Percentiles rank a stretch among this genome's conserved stretches.
Conservation (phyloP, 768 basidiomycete genomes). For the Auricularia sp. region DNA sequence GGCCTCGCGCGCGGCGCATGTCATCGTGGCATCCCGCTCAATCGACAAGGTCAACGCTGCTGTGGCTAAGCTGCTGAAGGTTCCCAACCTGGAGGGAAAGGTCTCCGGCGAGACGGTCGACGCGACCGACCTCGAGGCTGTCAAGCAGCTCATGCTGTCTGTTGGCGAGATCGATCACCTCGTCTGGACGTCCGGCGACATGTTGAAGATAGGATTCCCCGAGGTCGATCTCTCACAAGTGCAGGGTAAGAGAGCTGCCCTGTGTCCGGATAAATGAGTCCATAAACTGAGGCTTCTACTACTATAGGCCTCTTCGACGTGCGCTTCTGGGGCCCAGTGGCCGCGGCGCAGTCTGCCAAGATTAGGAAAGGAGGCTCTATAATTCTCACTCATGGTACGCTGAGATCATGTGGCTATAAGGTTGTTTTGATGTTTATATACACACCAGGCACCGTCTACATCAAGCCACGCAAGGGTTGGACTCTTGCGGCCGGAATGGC, state of each 20-base stretch:
- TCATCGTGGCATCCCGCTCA: background rate
- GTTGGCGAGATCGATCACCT: constrained; percentile 11
- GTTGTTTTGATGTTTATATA: background rate
- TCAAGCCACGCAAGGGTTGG: constrained; percentile 4
- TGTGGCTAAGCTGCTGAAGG: constrained; percentile 1
- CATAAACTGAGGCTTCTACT: background rate
- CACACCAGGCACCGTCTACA: background rate
- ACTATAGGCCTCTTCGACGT: constrained; percentile 6
- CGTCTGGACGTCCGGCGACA: constrained; percentile 7
- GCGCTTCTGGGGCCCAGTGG: constrained; percentile 10
- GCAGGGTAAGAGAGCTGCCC: background rate
- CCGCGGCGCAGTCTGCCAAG: constrained; percentile 8
- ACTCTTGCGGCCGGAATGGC: constrained; percentile 1
- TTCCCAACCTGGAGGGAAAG: background rate
- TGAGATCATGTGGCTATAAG: background rate
- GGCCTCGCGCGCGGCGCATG: constrained; percentile 3
- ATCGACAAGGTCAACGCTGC: constrained; percentile 1
- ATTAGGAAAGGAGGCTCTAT: constrained; percentile 7
- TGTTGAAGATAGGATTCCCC: background rate
- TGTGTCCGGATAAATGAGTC: background rate
- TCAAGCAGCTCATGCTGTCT: constrained; percentile 3
- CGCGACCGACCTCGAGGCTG: background rate
- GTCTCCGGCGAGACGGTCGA: constrained; percentile 5
- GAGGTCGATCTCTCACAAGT: background rate
- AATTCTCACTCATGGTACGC: constrained; percentile 7